Evolutionary conservation across 1,284 basidiomycete species (phyloP).

Genomic region (Grifola frondosa): DNA sequence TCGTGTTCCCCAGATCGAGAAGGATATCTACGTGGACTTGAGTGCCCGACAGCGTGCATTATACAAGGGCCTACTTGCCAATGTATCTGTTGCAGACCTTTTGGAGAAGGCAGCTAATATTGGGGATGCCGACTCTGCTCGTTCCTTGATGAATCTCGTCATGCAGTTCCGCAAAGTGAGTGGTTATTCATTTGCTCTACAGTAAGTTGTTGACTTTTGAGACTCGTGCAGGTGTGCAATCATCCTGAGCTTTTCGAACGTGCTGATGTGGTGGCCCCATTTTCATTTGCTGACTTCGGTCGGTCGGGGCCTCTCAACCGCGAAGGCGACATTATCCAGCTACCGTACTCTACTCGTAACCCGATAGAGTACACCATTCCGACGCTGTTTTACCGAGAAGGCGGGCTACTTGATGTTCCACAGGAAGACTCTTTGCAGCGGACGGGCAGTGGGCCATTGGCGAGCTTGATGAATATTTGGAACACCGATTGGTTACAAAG

Average conservation of each 20-base stretch:
- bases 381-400: constrained; percentile 75
- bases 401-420: constrained; percentile 74
- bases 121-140: constrained; percentile 86
- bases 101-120: constrained; percentile 90
- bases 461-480: constrained; percentile 91
- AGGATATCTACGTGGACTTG: constrained; percentile 93
- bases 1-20: constrained; percentile 80
- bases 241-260: constrained; percentile 98
- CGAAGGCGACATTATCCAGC: constrained; percentile 82
- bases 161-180: constrained; percentile 98
- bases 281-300: constrained; percentile 85
- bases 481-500: constrained; percentile 75
- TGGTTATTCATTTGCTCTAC: constrained; percentile 3
- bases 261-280: constrained; percentile 92
- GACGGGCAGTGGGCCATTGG: constrained; percentile 61
- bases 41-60: constrained; percentile 93
- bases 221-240: constrained; percentile 81
- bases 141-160: constrained; percentile 97
- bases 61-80: constrained; percentile 88
- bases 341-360: constrained; percentile 86
- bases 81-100: constrained; percentile 94
- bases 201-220: constrained; percentile 4
- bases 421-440: constrained; percentile 54
- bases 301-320: constrained; percentile 80
- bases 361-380: constrained; percentile 84